These are phyloP conservation scores for Allomyces javanicus DNA, from an alignment of 192 early-diverging fungal genomes.

Conservation along the genomic window DNA sequence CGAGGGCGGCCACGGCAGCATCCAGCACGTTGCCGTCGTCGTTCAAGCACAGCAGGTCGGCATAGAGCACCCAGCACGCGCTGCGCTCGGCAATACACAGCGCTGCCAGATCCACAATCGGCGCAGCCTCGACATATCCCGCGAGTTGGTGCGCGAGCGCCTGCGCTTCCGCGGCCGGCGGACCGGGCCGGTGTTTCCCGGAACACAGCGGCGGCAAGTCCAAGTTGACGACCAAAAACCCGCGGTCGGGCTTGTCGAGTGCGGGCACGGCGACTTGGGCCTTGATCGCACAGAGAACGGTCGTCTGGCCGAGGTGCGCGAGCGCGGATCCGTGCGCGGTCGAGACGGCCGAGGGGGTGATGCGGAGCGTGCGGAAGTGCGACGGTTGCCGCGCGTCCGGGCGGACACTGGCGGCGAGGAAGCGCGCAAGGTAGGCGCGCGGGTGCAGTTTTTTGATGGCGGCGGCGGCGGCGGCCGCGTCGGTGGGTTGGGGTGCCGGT, in stretches of 20 bases:
- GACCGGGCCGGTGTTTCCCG: conserved; percentile 58
- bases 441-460: background rate
- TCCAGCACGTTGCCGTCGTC: conserved; percentile 83
- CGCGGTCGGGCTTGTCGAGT: conserved; percentile 39
- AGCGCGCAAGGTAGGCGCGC: background rate
- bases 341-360: conserved; percentile 21
- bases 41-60: conserved; percentile 75
- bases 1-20: conserved; percentile 56
- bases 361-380: background rate
- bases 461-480: too few species aligned
- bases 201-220: conserved; percentile 82
- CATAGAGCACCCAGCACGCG: conserved; percentile 70
- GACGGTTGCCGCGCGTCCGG: background rate
- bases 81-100: conserved; percentile 63
- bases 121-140: conserved; percentile 17
- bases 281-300: conserved; percentile 83
- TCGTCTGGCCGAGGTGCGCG: conserved; percentile 71
- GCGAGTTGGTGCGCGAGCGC: conserved; percentile 50
- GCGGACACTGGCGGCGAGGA: background rate
- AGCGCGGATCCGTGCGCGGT: conserved; percentile 73
- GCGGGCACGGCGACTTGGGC: conserved; percentile 74
- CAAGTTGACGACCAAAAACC: conserved; percentile 79
- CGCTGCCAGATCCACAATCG: conserved; percentile 37
- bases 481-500: too few species aligned
- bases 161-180: conserved; percentile 68